Evolutionary conservation across 305 asterid genomes (phyloP).

Genomic region (Fraxinus platypoda): DNA sequence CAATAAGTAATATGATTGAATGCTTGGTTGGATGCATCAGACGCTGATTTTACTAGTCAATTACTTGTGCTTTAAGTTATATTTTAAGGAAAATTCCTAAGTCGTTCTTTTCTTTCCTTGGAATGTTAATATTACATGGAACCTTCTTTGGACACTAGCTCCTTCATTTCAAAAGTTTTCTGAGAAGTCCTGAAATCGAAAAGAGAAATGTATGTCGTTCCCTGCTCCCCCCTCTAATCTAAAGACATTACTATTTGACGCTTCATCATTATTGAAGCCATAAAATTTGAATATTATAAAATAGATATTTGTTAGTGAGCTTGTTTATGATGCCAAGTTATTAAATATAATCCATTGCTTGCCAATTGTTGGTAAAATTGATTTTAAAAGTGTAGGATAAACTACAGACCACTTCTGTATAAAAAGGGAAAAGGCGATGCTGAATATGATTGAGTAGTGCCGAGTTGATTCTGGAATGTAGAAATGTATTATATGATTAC

Average conservation of each 20-base stretch:
- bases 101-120: conserved; percentile 1
- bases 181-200: background rate
- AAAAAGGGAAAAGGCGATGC: background rate
- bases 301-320: background rate
- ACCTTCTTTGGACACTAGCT: conserved; percentile 8
- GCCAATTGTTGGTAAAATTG: background rate
- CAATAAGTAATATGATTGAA: background rate
- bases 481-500: background rate
- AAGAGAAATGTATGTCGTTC: background rate
- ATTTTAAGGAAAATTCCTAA: background rate
- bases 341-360: background rate
- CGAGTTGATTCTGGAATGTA: background rate
- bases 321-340: background rate
- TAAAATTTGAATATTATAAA: background rate
- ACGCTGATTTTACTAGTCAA: background rate
- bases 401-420: background rate
- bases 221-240: background rate
- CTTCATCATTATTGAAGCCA: background rate
- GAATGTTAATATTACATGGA: background rate
- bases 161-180: background rate
- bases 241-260: background rate
- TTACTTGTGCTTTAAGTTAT: conserved; percentile 7
- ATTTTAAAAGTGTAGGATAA: background rate
- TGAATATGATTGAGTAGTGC: background rate
- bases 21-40: background rate